Evolutionary conservation across 202 grass and related monocot species (phyloP).

Genomic region (Elaeis oleifera): DNA sequence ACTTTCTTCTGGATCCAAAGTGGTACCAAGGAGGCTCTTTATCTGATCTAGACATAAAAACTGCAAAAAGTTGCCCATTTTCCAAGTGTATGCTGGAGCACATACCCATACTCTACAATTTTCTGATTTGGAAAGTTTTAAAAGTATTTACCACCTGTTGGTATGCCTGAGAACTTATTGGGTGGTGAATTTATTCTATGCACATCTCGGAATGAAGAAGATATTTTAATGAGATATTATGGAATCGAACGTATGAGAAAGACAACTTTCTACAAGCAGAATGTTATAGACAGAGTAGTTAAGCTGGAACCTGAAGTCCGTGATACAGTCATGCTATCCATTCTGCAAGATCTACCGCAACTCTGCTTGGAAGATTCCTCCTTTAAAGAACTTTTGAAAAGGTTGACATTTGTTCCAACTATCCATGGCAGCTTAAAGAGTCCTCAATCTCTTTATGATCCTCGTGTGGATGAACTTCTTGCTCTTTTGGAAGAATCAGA

Average conservation of each 20-base stretch:
- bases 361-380: conserved; percentile 68
- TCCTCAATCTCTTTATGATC: conserved; percentile 96
- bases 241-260: conserved; percentile 65
- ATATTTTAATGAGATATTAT: conserved; percentile 83
- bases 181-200: conserved; percentile 64
- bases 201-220: conserved; percentile 56
- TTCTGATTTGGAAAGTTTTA: conserved; percentile 63
- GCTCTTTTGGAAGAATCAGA: conserved; percentile 87
- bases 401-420: conserved; percentile 66
- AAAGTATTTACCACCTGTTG: conserved; percentile 67
- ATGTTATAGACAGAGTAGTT: conserved; percentile 61
- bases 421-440: conserved; percentile 56
- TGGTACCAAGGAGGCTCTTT: conserved; percentile 62
- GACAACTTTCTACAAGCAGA: conserved; percentile 64
- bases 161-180: conserved; percentile 65
- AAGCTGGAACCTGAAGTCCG: conserved; percentile 56
- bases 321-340: conserved; percentile 62
- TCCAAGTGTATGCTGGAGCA: conserved; percentile 45
- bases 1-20: conserved; percentile 89
- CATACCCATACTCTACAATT: conserved; percentile 43
- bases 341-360: conserved; percentile 91
- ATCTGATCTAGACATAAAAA: conserved; percentile 57
- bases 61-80: conserved; percentile 86
- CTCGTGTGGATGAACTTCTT: conserved; percentile 86
- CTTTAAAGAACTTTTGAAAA: conserved; percentile 77